Base-by-base conservation (phyloP, 1,284 basidiomycete species). In the Pholiota adiposa region DNA sequence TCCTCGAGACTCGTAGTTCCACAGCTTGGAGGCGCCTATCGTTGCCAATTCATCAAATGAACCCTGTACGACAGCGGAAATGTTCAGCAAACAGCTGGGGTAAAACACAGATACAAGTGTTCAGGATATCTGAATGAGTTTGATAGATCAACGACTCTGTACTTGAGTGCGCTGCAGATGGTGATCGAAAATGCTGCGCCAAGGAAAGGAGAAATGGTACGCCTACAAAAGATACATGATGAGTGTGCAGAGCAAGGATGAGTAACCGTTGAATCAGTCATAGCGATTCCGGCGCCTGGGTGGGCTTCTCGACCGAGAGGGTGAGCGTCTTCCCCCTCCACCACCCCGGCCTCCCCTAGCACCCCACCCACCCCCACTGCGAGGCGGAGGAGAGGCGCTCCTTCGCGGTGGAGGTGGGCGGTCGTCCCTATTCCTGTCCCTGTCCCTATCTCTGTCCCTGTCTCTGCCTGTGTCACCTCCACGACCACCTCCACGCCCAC, bases 401-500 rank as follows among this genome's bases (percentile, higher is more conserved):
- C 84, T 76, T 50, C 84, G 69, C 12, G 78, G 79, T 27, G 81
- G 81, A 4, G 82, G 83, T 18, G 60, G 29, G 14, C 64, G 63
- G 4, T 72, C 68, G 18, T 49, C 27, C 31, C 60, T 46, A 12
- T 46, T 23, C 2, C 1, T 23, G 23, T 46, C 44, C 43, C 43
- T 54, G 33, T 63, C 64, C 18, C 33, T 19, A 23, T 56, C 61
- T 19, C 53, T 36, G 21, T 78, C 77, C 41, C 71, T 62, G 53
- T 68, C 65, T 18, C 59, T 51, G 29, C 51, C 50, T 19, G 46
- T 43, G 6, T 55, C 51, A 14, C 64, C 60, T 11, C 62, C 57
- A 14, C 63, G 81, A 69, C 56, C 75, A 71, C 63, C 58, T 1
- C 75, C 75, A 55, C 77, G 72, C 50, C 75, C 73, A 38, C 76